Conservation (phyloP, 495 filamentous ascomycete genomes). For the Penicillium fimorum region DNA sequence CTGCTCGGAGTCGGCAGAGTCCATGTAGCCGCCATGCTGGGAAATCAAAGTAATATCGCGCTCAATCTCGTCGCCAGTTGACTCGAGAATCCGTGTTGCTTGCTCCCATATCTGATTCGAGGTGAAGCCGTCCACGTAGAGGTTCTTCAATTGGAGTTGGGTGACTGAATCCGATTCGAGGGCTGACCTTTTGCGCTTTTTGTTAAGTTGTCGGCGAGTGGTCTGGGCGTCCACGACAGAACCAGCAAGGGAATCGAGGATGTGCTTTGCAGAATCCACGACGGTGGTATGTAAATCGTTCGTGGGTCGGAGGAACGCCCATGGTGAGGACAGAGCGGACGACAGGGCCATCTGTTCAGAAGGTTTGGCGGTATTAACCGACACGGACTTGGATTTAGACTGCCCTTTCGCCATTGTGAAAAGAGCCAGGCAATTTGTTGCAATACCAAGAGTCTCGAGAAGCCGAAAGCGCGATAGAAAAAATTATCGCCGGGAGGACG, state of each 20-base stretch:
- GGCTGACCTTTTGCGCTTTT: conserved; percentile 65
- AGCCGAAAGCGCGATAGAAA: conserved; percentile 19
- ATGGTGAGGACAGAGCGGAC: conserved; percentile 33
- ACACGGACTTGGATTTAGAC: neutral
- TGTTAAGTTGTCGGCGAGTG: conserved; percentile 52
- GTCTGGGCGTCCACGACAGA: conserved; percentile 66
- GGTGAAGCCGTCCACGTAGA: conserved; percentile 86
- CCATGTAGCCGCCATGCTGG: conserved; percentile 20
- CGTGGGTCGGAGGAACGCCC: conserved; percentile 68
- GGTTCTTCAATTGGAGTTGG: conserved; percentile 66
- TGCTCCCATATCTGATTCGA: conserved; percentile 93
- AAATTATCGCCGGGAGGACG: conserved; percentile 25
- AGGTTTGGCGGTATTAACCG: conserved; percentile 2
- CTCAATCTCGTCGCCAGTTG: conserved; percentile 34
- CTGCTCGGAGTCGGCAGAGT: conserved; percentile 10
- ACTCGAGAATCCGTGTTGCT: conserved; percentile 65
- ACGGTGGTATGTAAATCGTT: conserved; percentile 60
- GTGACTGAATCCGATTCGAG: conserved; percentile 35
- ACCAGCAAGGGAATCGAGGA: conserved; percentile 71
- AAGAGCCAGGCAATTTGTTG: conserved; percentile 1
- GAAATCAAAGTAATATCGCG: conserved; percentile 29
- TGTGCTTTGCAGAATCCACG: conserved; percentile 68
- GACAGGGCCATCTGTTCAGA: conserved; percentile 19
- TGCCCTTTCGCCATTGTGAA: conserved; percentile 23
- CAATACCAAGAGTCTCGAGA: neutral